Evolutionary conservation across 1,284 basidiomycete species (phyloP).

Genomic region (Grifola frondosa): DNA sequence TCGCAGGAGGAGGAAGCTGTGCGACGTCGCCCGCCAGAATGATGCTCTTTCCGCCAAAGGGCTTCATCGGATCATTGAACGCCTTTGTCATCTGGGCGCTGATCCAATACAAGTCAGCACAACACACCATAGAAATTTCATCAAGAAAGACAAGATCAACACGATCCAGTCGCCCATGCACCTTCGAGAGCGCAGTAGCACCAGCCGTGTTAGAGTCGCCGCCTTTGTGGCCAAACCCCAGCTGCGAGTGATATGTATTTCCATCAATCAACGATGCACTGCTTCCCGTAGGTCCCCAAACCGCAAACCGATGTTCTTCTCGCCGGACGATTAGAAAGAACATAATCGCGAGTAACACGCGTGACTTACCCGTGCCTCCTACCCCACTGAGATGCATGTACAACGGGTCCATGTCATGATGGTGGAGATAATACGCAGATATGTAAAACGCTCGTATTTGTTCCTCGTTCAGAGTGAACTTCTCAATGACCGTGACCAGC

Average conservation of each 20-base stretch:
- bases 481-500: no score
- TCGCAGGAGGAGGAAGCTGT: slow-evolving; percentile 23
- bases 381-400: slow-evolving; percentile 28
- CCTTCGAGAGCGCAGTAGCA: slow-evolving; percentile 2
- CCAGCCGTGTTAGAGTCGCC: background rate
- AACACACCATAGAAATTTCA: slow-evolving; percentile 39
- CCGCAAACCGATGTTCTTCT: slow-evolving; percentile 22
- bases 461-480: no score
- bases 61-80: no score
- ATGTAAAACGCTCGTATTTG: background rate
- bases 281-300: slow-evolving; percentile 39
- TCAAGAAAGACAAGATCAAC: slow-evolving; percentile 38
- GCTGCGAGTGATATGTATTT: slow-evolving; percentile 38
- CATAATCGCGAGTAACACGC: slow-evolving; percentile 39
- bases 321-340: slow-evolving; percentile 28
- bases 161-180: slow-evolving; percentile 20
- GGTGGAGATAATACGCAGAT: background rate
- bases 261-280: slow-evolving; percentile 37
- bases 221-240: slow-evolving; percentile 25
- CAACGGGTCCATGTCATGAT: slow-evolving; percentile 10
- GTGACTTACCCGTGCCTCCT: slow-evolving; percentile 43
- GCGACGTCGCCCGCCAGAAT: slow-evolving; percentile 29
- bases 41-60: slow-evolving; percentile 25
- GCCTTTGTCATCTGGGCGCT: slow-evolving; percentile 15
- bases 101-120: slow-evolving; percentile 27